Evolutionary conservation across 169 alveolate genomes (phyloP).

Genomic region (Eimeria maxima): DNA sequence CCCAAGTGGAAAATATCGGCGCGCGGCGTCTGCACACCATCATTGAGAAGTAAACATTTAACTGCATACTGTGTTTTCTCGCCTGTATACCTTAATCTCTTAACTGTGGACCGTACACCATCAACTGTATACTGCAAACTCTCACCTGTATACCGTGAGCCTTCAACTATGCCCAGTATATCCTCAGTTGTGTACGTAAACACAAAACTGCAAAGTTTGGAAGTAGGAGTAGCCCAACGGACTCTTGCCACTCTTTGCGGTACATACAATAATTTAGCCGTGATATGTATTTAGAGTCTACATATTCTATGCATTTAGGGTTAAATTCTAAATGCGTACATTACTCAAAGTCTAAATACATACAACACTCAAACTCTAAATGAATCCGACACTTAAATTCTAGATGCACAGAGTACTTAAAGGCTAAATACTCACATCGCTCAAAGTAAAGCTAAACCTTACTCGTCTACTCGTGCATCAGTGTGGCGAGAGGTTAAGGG

Average conservation of each 20-base stretch:
- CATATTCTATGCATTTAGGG: neutral
- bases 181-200: too few relatives aligned
- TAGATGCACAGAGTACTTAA: neutral
- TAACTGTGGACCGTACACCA: neutral
- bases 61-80: neutral
- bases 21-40: conserved; percentile 95
- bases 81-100: neutral
- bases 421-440: neutral
- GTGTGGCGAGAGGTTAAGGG: neutral
- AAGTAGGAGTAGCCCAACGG: neutral
- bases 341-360: neutral
- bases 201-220: neutral
- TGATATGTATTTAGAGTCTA: neutral
- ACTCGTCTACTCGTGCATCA: neutral
- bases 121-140: neutral
- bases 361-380: neutral
- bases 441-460: neutral
- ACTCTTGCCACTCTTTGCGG: neutral
- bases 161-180: too few relatives aligned
- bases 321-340: neutral
- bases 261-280: neutral
- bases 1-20: conserved; percentile 93
- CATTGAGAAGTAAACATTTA: conserved; percentile 88
- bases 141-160: neutral
- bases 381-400: neutral